A percentile compares a stretch with the other conserved stretches of the same genome.
Conservation (phyloP, 352 stramenopile genomes). For the Elongisporangium senticosum region DNA sequence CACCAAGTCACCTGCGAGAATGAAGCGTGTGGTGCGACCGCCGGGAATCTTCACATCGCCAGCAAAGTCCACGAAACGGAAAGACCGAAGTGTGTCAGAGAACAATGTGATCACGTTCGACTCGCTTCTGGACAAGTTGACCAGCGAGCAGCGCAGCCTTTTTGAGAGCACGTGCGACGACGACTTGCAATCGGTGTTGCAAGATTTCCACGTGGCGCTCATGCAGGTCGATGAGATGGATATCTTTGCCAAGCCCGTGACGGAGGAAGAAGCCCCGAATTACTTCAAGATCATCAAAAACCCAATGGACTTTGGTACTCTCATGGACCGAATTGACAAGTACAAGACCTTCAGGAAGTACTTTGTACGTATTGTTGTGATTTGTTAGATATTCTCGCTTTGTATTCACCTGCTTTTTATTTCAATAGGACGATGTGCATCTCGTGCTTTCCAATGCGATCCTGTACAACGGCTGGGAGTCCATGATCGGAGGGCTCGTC, state of each 20-base stretch:
- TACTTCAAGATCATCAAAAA: slow-evolving; percentile 87
- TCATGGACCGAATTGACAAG: slow-evolving; percentile 74
- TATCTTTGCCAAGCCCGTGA: slow-evolving; percentile 88
- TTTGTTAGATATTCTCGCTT: neutral
- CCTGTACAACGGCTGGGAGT: slow-evolving; percentile 69
- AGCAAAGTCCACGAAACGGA: neutral
- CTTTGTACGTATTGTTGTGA: slow-evolving; percentile 47
- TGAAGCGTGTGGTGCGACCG: neutral
- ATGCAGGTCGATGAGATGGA: slow-evolving; percentile 66
- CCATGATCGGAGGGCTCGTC: slow-evolving; percentile 50
- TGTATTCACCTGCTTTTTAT: neutral
- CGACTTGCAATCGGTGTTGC: slow-evolving; percentile 47
- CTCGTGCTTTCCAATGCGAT: slow-evolving; percentile 79
- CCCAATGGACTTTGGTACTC: slow-evolving; percentile 94
- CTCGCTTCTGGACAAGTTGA: slow-evolving; percentile 45
- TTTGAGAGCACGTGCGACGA: slow-evolving; percentile 54
- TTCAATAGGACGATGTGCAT: slow-evolving; percentile 52
- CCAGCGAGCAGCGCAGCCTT: slow-evolving; percentile 39
- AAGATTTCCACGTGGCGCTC: slow-evolving; percentile 69
- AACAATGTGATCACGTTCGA: slow-evolving; percentile 31
- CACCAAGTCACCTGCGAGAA: neutral
- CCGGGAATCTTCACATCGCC: neutral
- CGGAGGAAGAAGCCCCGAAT: slow-evolving; percentile 87
- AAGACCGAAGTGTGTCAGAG: neutral
- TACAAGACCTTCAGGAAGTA: slow-evolving; percentile 73